Conservation (phyloP, 148 eudicot genomes). For the Vaccinium myrtillus region DNA sequence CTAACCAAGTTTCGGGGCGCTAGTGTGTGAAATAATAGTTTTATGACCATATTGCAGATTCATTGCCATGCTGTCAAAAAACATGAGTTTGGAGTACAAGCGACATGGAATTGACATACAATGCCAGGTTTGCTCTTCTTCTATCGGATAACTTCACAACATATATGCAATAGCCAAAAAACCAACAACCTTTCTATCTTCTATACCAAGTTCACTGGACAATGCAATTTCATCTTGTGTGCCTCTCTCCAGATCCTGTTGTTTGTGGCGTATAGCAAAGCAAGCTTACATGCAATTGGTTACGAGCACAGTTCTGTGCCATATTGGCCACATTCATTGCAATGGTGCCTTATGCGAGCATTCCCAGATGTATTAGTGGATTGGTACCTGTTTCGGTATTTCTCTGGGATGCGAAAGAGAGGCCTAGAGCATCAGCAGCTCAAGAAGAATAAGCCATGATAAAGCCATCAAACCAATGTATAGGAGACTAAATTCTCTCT, state of each 20-base stretch:
- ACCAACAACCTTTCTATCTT: not conserved
- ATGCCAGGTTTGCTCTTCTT: constrained; percentile 50
- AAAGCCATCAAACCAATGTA: not conserved
- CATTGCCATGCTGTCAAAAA: constrained; percentile 52
- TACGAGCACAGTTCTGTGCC: constrained; percentile 55
- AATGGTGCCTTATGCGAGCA: constrained; percentile 34
- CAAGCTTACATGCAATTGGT: constrained; percentile 56
- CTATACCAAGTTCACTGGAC: no score
- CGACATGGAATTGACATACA: constrained; percentile 72
- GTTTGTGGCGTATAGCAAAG: constrained; percentile 58
- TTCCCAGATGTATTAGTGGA: constrained; percentile 47
- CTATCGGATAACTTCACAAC: no score
- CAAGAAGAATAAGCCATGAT: constrained; percentile 25
- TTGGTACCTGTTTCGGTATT: constrained; percentile 40
- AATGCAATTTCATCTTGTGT: not conserved
- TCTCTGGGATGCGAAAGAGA: constrained; percentile 42
- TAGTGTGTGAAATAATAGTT: not conserved
- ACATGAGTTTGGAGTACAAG: constrained; percentile 61
- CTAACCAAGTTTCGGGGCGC: not conserved
- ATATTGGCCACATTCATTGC: constrained; percentile 62
- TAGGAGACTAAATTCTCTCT: not conserved
- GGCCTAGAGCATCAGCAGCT: constrained; percentile 31
- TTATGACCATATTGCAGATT: constrained; percentile 34
- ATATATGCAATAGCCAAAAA: not conserved
- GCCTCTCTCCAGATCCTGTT: constrained; percentile 52